phyloP scores from a whole-genome alignment of 2,329 filamentous ascomycete genomes.

The Emmonsiellopsis sp. region DNA sequence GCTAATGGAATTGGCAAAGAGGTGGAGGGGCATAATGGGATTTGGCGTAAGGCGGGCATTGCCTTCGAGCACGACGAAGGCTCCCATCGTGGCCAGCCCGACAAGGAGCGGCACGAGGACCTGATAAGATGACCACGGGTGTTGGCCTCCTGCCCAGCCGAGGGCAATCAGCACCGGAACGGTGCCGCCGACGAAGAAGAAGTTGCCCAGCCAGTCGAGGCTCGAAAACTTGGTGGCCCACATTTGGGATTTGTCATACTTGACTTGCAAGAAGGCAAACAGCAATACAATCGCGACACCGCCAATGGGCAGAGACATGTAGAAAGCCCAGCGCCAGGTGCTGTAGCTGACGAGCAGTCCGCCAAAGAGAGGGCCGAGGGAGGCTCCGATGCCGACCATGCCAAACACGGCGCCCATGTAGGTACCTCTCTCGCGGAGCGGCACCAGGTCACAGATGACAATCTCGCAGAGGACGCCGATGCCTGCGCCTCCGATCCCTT shows the following conservation, averaged over 20 bases:
- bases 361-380: constrained; percentile 37
- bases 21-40: constrained; percentile 32
- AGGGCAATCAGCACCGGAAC: constrained; percentile 3
- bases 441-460: constrained; percentile 39
- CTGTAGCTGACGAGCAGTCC: constrained; percentile 18
- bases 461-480: constrained; percentile 35
- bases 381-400: constrained; percentile 30
- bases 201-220: constrained; percentile 7
- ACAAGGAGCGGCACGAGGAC: constrained; percentile 5
- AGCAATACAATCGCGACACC: constrained; percentile 17
- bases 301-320: constrained; percentile 21
- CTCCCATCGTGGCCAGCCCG: constrained; percentile 3
- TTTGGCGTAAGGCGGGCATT: constrained; percentile 11
- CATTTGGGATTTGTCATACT: constrained; percentile 2
- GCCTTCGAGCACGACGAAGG: constrained; percentile 4
- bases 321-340: constrained; percentile 25
- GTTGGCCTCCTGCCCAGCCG: background rate
- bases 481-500: constrained; percentile 44
- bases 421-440: constrained; percentile 26
- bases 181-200: constrained; percentile 2
- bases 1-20: constrained; percentile 38
- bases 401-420: constrained; percentile 19
- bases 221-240: background rate
- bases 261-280: constrained; percentile 16
- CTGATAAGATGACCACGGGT: constrained; percentile 5